Evolutionary conservation across 2,329 filamentous ascomycete species (phyloP).

Genomic region (Penicillium verrucosum): DNA sequence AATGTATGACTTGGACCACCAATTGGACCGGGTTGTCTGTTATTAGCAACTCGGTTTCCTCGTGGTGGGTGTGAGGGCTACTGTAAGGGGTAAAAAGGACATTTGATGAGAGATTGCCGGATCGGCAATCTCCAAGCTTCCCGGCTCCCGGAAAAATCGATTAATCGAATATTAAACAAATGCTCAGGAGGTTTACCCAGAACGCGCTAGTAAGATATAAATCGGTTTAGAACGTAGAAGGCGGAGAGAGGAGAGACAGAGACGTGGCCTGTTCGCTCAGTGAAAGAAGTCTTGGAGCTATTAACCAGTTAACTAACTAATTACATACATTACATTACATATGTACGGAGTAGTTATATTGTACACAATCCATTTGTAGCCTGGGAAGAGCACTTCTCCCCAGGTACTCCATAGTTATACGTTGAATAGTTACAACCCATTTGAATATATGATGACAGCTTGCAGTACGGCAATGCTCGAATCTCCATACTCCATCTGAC

Average conservation of each 20-base stretch:
- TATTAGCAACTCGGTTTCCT: constrained; percentile 12
- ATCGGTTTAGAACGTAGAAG: background rate
- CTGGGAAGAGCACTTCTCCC: background rate
- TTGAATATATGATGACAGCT: background rate
- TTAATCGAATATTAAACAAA: background rate
- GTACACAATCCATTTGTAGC: too few species aligned
- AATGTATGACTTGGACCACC: background rate
- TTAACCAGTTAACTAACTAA: background rate
- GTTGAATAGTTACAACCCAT: background rate
- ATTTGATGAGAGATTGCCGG: constrained; percentile 13
- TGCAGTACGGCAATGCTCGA: background rate
- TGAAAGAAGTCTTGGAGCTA: background rate
- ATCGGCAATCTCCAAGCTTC: constrained; percentile 15
- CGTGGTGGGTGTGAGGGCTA: constrained; percentile 16
- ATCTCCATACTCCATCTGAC: background rate
- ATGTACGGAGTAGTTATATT: too few species aligned
- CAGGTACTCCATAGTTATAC: background rate
- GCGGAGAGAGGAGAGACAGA: constrained; percentile 10
- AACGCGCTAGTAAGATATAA: constrained; percentile 13
- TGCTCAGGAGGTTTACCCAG: constrained; percentile 1
- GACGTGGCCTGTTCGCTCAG: constrained; percentile 26
- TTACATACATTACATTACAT: too few species aligned
- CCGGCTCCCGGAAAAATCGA: background rate
- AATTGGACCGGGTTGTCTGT: background rate
- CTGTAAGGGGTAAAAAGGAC: constrained; percentile 18